Evolutionary conservation across 1,284 basidiomycete species (phyloP).

Genomic region (Cutaneotrichosporon daszewskae): DNA sequence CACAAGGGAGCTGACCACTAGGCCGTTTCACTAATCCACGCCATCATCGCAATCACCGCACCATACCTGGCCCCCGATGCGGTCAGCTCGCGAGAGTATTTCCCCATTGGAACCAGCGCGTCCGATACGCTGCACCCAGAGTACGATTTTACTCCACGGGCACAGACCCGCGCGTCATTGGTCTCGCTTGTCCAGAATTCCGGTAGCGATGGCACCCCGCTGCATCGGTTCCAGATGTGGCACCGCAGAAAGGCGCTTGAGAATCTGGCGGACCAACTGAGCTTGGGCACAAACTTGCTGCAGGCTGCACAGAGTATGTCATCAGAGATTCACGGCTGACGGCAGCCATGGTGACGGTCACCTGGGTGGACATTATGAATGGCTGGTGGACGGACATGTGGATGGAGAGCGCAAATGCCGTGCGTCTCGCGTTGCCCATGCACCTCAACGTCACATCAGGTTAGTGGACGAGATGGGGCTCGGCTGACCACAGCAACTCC

Average conservation of each 20-base stretch:
- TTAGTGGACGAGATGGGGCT: conserved; percentile 4
- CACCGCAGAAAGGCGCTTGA: conserved; percentile 37
- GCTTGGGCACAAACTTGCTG: conserved; percentile 23
- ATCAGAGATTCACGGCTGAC: neutral
- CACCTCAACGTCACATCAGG: conserved; percentile 30
- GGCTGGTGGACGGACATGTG: conserved; percentile 41
- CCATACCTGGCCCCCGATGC: conserved; percentile 26
- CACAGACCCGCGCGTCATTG: neutral
- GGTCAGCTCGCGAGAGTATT: conserved; percentile 29
- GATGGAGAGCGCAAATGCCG: conserved; percentile 29
- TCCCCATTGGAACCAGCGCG: conserved; percentile 30
- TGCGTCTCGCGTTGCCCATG: conserved; percentile 31
- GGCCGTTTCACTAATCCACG: conserved; percentile 27
- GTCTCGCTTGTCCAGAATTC: neutral
- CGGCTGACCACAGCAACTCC: neutral
- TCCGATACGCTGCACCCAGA: conserved; percentile 29
- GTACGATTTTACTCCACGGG: conserved; percentile 17
- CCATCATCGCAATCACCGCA: conserved; percentile 33
- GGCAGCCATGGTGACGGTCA: conserved; percentile 24
- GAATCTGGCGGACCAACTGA: conserved; percentile 10
- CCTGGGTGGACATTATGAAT: conserved; percentile 34
- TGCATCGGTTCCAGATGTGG: conserved; percentile 41
- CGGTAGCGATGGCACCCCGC: conserved; percentile 8
- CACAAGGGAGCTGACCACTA: neutral
- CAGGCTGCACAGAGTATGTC: conserved; percentile 30